phyloP scores from a whole-genome alignment of 495 filamentous ascomycete species.

The Neurospora sp. region DNA sequence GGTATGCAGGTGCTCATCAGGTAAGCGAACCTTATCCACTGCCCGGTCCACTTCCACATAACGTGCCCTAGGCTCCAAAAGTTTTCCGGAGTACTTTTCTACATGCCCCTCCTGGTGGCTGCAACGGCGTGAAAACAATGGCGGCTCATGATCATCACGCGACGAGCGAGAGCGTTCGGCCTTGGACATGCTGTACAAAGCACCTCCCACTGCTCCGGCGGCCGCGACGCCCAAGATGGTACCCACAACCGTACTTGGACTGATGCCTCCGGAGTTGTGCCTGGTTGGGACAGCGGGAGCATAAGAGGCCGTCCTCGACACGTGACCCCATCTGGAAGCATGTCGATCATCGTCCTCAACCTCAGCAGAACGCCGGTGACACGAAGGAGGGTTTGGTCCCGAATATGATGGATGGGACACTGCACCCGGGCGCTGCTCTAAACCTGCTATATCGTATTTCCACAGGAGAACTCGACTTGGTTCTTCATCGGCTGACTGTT shows the following conservation, averaged over 20 bases:
- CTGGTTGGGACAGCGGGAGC: slow-evolving; percentile 21
- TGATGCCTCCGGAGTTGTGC: slow-evolving; percentile 28
- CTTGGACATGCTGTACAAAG: slow-evolving; percentile 60
- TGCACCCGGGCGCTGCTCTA: slow-evolving; percentile 1
- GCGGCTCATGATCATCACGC: slow-evolving; percentile 26
- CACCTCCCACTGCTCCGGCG: slow-evolving; percentile 66
- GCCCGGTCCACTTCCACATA: slow-evolving; percentile 26
- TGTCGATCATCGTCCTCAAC: not conserved
- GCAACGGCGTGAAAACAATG: slow-evolving; percentile 24
- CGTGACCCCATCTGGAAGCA: not conserved
- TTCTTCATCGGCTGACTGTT: slow-evolving; percentile 30
- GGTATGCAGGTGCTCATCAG: slow-evolving; percentile 19
- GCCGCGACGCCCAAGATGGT: slow-evolving; percentile 61
- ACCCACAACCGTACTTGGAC: slow-evolving; percentile 36
- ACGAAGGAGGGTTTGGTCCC: not conserved
- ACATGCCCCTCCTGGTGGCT: slow-evolving; percentile 27
- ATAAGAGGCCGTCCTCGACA: slow-evolving; percentile 12
- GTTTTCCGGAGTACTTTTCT: not conserved
- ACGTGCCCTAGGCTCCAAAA: slow-evolving; percentile 18
- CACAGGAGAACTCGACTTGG: slow-evolving; percentile 39
- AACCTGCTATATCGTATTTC: slow-evolving; percentile 36
- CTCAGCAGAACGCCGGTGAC: not conserved
- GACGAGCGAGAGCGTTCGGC: slow-evolving; percentile 39
- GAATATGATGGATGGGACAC: not conserved
- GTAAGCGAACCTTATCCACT: slow-evolving; percentile 20